Percentiles rank a stretch among this genome's conserved stretches.
phyloP scores from a whole-genome alignment of 768 basidiomycete genomes.

The Naganishia vishniacii region DNA sequence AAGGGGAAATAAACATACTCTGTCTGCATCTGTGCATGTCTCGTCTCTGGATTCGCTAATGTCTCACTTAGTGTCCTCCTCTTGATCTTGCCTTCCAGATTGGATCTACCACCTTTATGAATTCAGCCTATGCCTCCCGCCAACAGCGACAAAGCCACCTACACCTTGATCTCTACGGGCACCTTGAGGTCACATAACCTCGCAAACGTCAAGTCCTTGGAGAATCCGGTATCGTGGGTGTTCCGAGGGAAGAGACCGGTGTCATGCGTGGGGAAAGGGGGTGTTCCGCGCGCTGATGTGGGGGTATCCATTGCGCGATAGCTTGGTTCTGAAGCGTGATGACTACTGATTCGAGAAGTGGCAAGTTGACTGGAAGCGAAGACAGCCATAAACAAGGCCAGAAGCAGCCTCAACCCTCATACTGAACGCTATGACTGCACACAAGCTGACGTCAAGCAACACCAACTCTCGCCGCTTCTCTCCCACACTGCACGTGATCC shows the following conservation, averaged over 20 bases:
- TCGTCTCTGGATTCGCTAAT: conserved; percentile 72
- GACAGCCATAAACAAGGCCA: no score
- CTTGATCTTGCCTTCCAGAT: conserved; percentile 70
- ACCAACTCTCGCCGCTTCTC: no score
- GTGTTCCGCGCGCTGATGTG: not conserved
- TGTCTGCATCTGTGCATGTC: conserved; percentile 72
- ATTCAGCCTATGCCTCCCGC: no score
- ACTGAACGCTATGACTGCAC: no score
- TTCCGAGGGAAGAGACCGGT: not conserved
- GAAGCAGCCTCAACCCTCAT: no score
- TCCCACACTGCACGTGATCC: no score
- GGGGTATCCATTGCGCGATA: conserved; percentile 5
- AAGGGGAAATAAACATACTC: conserved; percentile 56
- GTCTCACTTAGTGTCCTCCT: conserved; percentile 70
- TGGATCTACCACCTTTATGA: conserved; percentile 32
- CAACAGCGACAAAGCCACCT: conserved; percentile 22
- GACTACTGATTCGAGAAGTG: no score
- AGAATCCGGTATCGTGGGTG: conserved; percentile 46
- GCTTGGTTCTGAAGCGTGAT: not conserved
- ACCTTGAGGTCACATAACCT: conserved; percentile 81
- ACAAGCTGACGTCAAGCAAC: no score
- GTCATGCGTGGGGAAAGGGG: not conserved
- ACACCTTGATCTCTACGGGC: conserved; percentile 61
- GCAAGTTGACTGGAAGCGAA: no score
- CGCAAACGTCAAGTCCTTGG: conserved; percentile 89